These are phyloP conservation scores for Pittosporum tobira DNA, from an alignment of 129 eudicot species.

Conservation along the genomic window DNA sequence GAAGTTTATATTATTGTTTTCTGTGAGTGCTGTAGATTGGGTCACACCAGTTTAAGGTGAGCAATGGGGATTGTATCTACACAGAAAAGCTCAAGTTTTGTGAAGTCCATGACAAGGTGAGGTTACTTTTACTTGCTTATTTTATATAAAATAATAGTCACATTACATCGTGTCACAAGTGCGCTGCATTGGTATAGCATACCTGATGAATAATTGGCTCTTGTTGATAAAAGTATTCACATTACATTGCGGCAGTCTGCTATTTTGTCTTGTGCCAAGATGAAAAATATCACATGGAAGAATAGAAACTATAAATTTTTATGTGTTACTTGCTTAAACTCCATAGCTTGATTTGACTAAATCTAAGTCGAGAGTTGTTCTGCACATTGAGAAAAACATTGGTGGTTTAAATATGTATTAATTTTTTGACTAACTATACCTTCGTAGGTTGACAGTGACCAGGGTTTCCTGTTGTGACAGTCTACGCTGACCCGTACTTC, in stretches of 20 bases:
- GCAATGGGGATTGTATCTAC: constrained; percentile 86
- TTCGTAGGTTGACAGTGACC: too few species aligned
- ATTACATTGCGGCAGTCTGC: background rate
- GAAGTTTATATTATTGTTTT: constrained; percentile 1
- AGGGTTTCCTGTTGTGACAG: too few species aligned
- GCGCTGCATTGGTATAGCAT: background rate
- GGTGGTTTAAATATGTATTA: too few species aligned
- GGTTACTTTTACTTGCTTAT: background rate
- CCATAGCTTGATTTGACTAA: too few species aligned
- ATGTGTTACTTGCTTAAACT: background rate
- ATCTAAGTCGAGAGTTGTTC: too few species aligned
- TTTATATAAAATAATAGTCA: background rate
- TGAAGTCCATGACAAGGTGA: constrained; percentile 85
- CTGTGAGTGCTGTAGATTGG: constrained; percentile 53
- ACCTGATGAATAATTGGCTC: background rate
- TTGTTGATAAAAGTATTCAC: background rate
- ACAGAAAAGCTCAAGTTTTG: constrained; percentile 72
- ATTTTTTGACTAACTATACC: too few species aligned
- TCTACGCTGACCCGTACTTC: too few species aligned
- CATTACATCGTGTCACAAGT: too few species aligned
- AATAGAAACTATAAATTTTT: background rate
- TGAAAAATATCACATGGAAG: background rate
- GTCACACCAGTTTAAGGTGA: constrained; percentile 94
- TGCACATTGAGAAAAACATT: too few species aligned
- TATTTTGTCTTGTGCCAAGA: background rate